Conservation (phyloP, 2,329 filamentous ascomycete genomes). For the Plectosphaerella plurivora region DNA sequence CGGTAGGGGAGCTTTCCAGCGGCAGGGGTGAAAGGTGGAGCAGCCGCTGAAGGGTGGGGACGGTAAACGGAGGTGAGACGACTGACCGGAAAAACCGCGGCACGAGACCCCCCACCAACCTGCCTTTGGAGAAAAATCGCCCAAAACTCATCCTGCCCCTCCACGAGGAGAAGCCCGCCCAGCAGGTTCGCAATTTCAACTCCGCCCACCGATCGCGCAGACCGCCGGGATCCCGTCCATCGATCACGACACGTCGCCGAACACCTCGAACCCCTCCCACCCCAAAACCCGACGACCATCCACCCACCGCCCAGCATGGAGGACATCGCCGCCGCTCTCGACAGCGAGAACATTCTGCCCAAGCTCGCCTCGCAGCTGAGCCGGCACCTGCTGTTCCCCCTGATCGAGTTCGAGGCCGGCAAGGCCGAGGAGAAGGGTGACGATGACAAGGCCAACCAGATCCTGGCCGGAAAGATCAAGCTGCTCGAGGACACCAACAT, state of each 20-base stretch:
- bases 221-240: conserved; percentile 1
- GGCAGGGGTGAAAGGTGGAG: too few relatives aligned
- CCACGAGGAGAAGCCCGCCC: conserved; percentile 6
- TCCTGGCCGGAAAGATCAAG: conserved; percentile 84
- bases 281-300: background rate
- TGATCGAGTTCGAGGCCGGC: conserved; percentile 85
- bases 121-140: conserved; percentile 12
- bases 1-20: too few relatives aligned
- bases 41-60: too few relatives aligned
- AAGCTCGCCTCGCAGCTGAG: conserved; percentile 90
- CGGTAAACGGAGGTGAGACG: background rate
- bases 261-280: conserved; percentile 4
- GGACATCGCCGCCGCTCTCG: conserved; percentile 13
- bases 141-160: conserved; percentile 15
- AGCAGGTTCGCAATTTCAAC: conserved; percentile 3
- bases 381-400: conserved; percentile 91
- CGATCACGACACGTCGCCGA: conserved; percentile 8
- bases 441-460: conserved; percentile 56
- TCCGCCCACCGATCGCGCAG: conserved; percentile 2
- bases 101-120: conserved; percentile 13
- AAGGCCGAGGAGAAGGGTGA: conserved; percentile 73
- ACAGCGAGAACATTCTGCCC: conserved; percentile 60
- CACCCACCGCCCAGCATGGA: conserved; percentile 11
- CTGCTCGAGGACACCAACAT: conserved; percentile 97
- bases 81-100: conserved; percentile 10